A percentile compares a stretch with the other conserved stretches of the same genome.
Evolutionary conservation across 2,329 filamentous ascomycete species (phyloP).

Genomic region (Fusarium lyarnte): DNA sequence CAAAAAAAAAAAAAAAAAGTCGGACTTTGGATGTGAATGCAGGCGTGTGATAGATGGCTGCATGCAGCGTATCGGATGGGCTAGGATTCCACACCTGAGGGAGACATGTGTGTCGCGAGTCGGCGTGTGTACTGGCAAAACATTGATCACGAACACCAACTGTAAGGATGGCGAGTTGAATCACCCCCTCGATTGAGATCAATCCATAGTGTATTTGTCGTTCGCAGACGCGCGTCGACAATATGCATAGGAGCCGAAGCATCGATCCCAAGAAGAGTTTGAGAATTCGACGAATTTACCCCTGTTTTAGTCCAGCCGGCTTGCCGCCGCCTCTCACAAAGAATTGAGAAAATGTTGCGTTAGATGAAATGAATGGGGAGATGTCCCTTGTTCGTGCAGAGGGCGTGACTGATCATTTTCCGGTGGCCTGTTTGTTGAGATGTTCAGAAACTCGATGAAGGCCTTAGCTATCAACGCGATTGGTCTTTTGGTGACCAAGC

Average conservation of each 20-base stretch:
- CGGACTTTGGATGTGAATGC: constrained; percentile 7
- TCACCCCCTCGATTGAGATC: neutral
- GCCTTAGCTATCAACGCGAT: neutral
- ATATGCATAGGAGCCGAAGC: neutral
- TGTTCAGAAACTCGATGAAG: neutral
- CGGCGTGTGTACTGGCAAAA: neutral
- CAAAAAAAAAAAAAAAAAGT: constrained; percentile 20
- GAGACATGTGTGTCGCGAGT: constrained; percentile 1
- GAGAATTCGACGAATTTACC: neutral
- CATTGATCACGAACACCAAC: neutral
- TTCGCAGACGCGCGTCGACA: neutral
- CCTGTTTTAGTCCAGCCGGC: neutral
- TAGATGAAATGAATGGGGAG: neutral
- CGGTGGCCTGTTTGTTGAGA: neutral
- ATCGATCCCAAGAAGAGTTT: neutral
- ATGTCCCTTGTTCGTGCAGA: neutral
- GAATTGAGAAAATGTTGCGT: neutral
- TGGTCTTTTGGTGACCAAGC: constrained; percentile 19
- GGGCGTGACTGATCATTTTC: neutral
- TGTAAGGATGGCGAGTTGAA: neutral
- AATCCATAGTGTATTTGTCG: neutral
- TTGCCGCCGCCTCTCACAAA: neutral
- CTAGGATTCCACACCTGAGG: constrained; percentile 1
- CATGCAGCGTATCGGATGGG: constrained; percentile 12
- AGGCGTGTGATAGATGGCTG: constrained; percentile 10